phyloP scores from a whole-genome alignment of 2,329 filamentous ascomycete species.

The Claviceps capensis region DNA sequence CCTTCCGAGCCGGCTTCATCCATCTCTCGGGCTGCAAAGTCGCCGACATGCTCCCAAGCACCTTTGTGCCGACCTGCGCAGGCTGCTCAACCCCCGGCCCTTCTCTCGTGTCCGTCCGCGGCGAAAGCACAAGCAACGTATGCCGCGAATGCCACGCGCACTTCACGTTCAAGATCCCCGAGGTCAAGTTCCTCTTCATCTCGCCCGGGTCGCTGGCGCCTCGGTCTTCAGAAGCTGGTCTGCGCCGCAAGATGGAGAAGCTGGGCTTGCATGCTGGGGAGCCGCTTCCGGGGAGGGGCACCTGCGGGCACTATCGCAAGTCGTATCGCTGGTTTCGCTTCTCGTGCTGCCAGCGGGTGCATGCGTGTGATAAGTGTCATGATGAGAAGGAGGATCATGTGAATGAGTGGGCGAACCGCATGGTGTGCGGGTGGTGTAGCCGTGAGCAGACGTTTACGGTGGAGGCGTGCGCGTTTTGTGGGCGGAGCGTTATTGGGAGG shows the following conservation, averaged over 20 bases:
- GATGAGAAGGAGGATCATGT: constrained; percentile 56
- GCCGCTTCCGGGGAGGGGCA: constrained; percentile 36
- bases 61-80: constrained; percentile 65
- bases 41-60: constrained; percentile 64
- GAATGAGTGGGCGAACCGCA: constrained; percentile 70
- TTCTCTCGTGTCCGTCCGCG: constrained; percentile 59
- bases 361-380: constrained; percentile 61
- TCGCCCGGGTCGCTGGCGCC: constrained; percentile 34
- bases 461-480: constrained; percentile 64
- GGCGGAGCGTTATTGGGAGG: constrained; percentile 50
- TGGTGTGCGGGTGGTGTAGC: constrained; percentile 72
- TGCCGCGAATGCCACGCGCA: constrained; percentile 69
- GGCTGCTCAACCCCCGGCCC: constrained; percentile 58
- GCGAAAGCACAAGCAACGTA: constrained; percentile 58
- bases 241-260: constrained; percentile 35
- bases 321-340: constrained; percentile 53
- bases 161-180: constrained; percentile 67
- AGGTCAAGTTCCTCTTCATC: constrained; percentile 65
- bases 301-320: constrained; percentile 44
- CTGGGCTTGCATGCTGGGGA: constrained; percentile 44
- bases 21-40: constrained; percentile 63
- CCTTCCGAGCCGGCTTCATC: constrained; percentile 63
- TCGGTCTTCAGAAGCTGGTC: constrained; percentile 24
- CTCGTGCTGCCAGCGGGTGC: constrained; percentile 44
- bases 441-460: constrained; percentile 68